Base-by-base conservation (phyloP, 2,329 filamentous ascomycete species). In the Colletotrichum camelliae region DNA sequence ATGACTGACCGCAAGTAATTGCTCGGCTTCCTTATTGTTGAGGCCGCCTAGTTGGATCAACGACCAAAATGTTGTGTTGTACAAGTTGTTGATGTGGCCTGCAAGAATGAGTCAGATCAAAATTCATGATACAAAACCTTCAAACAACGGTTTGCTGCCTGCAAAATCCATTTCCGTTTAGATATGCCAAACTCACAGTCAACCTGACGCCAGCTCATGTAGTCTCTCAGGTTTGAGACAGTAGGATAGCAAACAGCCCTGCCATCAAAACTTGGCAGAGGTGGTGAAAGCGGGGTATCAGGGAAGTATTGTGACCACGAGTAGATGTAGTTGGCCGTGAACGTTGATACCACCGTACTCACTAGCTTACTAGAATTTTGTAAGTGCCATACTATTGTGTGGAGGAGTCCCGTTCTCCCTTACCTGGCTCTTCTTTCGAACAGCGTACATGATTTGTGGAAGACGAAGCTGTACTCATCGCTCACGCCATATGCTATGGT, bases 21-120 rank as follows among this genome's bases (percentile, higher is more conserved):
- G 91, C 83, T 98, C 96, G 0, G 97, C 97, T 74, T 95, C 94
- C 67, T 93, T 93, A 35, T 92, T 91, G 68, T 91, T 93, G 87
- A 97, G 90, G 0, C 93, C 94, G 3, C 95, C 96, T 64, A 92
- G 87, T 78, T 95, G 92, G 27, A 98, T 94, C 80, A 99, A 88
- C 1, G 93, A 89, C 97, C 97, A 99, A 84, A 98, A 98, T 0
- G 95, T 95, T 0, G 97, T 99, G 83, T 99, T 99, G 85, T 98
- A 99, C 6, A 99, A 90, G 81, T 99, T 99, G 84, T 99, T 99
- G 80, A 99, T 98, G 83, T 99, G 97, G 79, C 95, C 95, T 96
- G 75, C 12, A 0, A 29, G 13, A 4, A 43, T 83, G 76, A 81
- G 79, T 29, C 27, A 33, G 13, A 13, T 65, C 15, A 27, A 6